Evolutionary conservation across 495 filamentous ascomycete species (phyloP).

Genomic region (Daldinia grandis): DNA sequence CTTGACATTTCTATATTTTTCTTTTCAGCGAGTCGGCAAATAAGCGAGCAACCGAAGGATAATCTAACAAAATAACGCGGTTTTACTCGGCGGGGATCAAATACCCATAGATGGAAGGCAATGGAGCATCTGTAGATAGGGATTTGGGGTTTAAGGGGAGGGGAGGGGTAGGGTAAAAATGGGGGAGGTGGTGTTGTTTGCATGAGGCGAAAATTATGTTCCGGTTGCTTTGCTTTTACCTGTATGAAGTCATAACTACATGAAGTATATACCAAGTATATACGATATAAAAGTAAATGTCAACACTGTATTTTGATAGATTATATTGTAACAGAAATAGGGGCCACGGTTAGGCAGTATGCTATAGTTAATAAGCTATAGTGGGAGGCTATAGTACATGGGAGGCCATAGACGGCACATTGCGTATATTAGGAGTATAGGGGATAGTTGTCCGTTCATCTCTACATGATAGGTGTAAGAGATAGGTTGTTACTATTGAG

Average conservation of each 20-base stretch:
- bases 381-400: background rate
- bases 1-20: background rate
- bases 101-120: conserved; percentile 38
- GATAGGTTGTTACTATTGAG: background rate
- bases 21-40: background rate
- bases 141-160: conserved; percentile 20
- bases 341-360: background rate
- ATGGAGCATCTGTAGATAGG: conserved; percentile 38
- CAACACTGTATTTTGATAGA: background rate
- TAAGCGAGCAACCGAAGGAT: conserved; percentile 7
- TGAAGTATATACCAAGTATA: conserved; percentile 19
- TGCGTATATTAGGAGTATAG: background rate
- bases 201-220: conserved; percentile 16
- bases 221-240: conserved; percentile 15
- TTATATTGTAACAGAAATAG: background rate
- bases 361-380: background rate
- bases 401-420: background rate
- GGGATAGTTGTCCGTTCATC: background rate
- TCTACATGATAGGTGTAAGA: background rate
- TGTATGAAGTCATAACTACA: conserved; percentile 19
- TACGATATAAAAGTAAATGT: background rate
- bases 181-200: conserved; percentile 6
- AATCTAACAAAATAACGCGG: conserved; percentile 14
- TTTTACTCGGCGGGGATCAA: conserved; percentile 9
- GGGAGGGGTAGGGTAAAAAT: conserved; percentile 14